A percentile compares a stretch with the other conserved stretches of the same genome.
phyloP scores from a whole-genome alignment of 2,329 filamentous ascomycete genomes.

The Fusarium nanum region DNA sequence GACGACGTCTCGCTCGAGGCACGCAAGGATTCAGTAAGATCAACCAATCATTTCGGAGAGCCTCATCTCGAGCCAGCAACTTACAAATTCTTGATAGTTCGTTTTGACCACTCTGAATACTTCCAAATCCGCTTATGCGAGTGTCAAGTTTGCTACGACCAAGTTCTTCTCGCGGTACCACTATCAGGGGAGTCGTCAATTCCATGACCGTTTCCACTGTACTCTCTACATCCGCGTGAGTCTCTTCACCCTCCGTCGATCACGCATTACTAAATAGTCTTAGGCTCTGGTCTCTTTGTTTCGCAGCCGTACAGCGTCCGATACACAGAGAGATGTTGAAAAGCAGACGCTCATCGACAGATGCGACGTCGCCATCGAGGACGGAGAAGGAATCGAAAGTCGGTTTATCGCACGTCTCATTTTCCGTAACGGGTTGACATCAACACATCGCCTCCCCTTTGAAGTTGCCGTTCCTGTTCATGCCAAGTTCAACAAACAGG shows the following conservation, averaged over 20 bases:
- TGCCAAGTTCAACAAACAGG: conserved; percentile 76
- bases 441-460: conserved; percentile 81
- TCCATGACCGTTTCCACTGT: conserved; percentile 75
- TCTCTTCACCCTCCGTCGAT: background rate
- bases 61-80: background rate
- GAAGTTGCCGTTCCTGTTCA: conserved; percentile 80
- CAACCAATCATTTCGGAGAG: background rate
- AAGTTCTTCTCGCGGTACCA: conserved; percentile 80
- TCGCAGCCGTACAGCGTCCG: conserved; percentile 70
- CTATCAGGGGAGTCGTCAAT: conserved; percentile 66
- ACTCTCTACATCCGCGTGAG: conserved; percentile 77
- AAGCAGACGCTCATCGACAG: conserved; percentile 77
- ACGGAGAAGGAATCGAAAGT: conserved; percentile 76
- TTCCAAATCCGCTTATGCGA: conserved; percentile 84
- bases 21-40: conserved; percentile 70
- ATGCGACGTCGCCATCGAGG: conserved; percentile 79
- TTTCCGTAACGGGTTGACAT: conserved; percentile 80
- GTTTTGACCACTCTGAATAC: conserved; percentile 80
- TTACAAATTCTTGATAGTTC: conserved; percentile 61
- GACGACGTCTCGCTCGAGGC: conserved; percentile 83
- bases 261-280: background rate
- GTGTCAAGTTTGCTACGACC: conserved; percentile 73
- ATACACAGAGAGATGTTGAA: conserved; percentile 67
- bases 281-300: conserved; percentile 79
- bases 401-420: conserved; percentile 79